phyloP scores from a whole-genome alignment of 129 eudicot genomes.

The Daucus carota region DH1_v3.0 NC_030386.2:32893001-32893500 shows the following conservation, averaged over 20 bases:
- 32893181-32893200: slow-evolving; percentile 77
- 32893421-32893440: neutral
- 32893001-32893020: slow-evolving; percentile 58
- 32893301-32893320: slow-evolving; percentile 28
- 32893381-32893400: neutral
- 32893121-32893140: slow-evolving; percentile 58
- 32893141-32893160: slow-evolving; percentile 53
- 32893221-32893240: slow-evolving; percentile 62
- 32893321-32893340: neutral
- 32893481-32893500: neutral
- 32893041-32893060: slow-evolving; percentile 63
- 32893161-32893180: slow-evolving; percentile 77
- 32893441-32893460: neutral
- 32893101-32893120: slow-evolving; percentile 65
- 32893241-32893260: slow-evolving; percentile 33
- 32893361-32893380: neutral
- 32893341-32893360: neutral
- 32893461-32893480: neutral
- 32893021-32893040: slow-evolving; percentile 71
- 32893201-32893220: slow-evolving; percentile 64
- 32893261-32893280: slow-evolving; percentile 30
- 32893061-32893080: slow-evolving; percentile 55
- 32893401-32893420: neutral
- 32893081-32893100: slow-evolving; percentile 58
- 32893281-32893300: slow-evolving; percentile 21